Percentiles rank a stretch among this genome's conserved stretches.
phyloP scores from a whole-genome alignment of 2,329 filamentous ascomycete genomes.

The Sarocladium strictum region DNA sequence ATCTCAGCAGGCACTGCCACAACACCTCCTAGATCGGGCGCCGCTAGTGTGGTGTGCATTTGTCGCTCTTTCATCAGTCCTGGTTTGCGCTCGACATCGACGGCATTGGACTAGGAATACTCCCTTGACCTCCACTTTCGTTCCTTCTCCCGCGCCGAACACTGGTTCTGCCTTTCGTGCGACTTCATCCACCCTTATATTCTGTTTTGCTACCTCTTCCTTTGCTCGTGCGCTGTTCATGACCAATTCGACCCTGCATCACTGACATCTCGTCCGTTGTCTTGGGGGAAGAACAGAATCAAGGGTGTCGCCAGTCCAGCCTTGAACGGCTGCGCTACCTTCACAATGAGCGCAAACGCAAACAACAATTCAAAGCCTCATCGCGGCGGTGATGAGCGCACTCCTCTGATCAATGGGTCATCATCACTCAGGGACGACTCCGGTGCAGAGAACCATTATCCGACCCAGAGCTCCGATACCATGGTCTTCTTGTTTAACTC shows the following conservation, averaged over 20 bases:
- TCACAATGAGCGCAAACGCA: conserved; percentile 26
- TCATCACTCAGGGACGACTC: conserved; percentile 5
- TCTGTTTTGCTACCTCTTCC: neutral
- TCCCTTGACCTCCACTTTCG: neutral
- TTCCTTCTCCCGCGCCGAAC: neutral
- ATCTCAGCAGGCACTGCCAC: neutral
- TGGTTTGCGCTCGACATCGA: neutral
- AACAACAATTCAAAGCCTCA: conserved; percentile 19
- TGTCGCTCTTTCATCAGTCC: neutral
- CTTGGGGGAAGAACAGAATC: neutral
- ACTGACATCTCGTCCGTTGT: neutral
- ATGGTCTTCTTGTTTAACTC: conserved; percentile 43
- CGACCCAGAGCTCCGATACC: conserved; percentile 16
- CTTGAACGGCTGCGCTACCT: neutral
- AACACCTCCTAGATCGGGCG: neutral
- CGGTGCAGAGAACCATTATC: conserved; percentile 1
- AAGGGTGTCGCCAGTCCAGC: neutral
- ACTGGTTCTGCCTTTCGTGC: neutral
- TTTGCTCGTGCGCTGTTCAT: neutral
- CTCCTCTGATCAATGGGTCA: conserved; percentile 36
- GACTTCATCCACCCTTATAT: neutral
- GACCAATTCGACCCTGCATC: neutral
- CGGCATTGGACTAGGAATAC: neutral
- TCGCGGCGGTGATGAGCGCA: conserved; percentile 28
- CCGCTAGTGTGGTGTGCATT: neutral